A percentile compares a stretch with the other conserved stretches of the same genome.
phyloP scores from a whole-genome alignment of 129 eudicot species.

The Gnaphalium uliginosum region DNA sequence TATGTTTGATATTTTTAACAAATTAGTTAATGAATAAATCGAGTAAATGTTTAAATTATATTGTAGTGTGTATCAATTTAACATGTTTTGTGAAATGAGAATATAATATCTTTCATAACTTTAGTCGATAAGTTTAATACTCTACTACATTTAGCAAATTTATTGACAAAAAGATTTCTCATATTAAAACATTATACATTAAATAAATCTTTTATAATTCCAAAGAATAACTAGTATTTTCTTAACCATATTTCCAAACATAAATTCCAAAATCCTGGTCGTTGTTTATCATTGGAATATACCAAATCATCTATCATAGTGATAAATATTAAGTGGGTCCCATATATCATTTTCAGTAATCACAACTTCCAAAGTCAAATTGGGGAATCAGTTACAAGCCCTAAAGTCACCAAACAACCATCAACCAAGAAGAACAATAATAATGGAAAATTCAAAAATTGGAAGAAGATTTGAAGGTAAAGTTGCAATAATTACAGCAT shows the following conservation, averaged over 20 bases:
- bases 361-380: background rate
- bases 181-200: too few species aligned
- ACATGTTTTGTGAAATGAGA: too few species aligned
- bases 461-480: conserved; percentile 85
- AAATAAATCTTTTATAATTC: too few species aligned
- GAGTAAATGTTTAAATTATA: too few species aligned
- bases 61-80: too few species aligned
- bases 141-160: too few species aligned
- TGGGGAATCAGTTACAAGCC: background rate
- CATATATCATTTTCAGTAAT: background rate
- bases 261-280: background rate
- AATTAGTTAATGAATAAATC: too few species aligned
- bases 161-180: too few species aligned
- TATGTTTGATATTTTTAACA: too few species aligned
- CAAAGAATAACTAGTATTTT: background rate
- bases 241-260: background rate
- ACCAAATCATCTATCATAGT: background rate
- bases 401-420: background rate
- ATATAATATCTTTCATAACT: too few species aligned
- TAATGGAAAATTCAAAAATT: conserved; percentile 35
- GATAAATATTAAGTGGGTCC: conserved; percentile 15
- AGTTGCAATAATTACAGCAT: conserved; percentile 91
- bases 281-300: background rate
- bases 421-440: background rate
- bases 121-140: too few species aligned